Base-by-base conservation (phyloP, 331 rosid species). In the Malus hybrid region DNA sequence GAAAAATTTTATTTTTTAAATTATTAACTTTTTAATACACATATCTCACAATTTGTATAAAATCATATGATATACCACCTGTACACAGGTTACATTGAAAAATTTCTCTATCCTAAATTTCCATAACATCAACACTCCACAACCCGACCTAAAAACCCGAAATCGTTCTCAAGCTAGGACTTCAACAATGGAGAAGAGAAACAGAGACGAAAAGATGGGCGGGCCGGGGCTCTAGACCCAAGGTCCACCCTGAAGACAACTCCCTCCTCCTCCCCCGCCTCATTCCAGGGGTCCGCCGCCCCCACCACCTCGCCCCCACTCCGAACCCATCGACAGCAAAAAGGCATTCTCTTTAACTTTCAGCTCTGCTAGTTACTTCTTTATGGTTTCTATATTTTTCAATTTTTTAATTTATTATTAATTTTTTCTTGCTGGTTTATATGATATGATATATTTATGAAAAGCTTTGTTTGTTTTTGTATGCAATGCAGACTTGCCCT, bases 241-340 rank as follows among this genome's bases (percentile, higher is more conserved):
- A 50, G 74, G 76, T 28, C 79, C 79, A 71, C 77, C 78, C 8
- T 68, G 76, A 12, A 42, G 88, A 12, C 83, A 73, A 7, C 80
- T 71, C 44, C 86, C 81, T 76, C 87, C 81, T 15, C 79, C 81
- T 6, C 71, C 80, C 7, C 33, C 83, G 14, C 63, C 28, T 44
- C 70, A 76, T 32, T 33, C 86, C 61, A 71, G 86, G 20, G 85
- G 78, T 63, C 86, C 76, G 27, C 90, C 72, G 29, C 79, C 87
- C 2, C 79, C 82, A 1, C 71, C 76, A 10, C 80, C 81, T 66
- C 82, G 76, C 13, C 79, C 80, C 67, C 82, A 83, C 18, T 67
- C 83, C 55, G 93, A 87, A 44, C 92, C 96, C 73, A 93, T 91
- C 48, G 97, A 91, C 86, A 92, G 97, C 67, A 95, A 91, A 85